phyloP scores from a whole-genome alignment of 345 rosid genomes.

The Hibiscus tridactylites region DNA sequence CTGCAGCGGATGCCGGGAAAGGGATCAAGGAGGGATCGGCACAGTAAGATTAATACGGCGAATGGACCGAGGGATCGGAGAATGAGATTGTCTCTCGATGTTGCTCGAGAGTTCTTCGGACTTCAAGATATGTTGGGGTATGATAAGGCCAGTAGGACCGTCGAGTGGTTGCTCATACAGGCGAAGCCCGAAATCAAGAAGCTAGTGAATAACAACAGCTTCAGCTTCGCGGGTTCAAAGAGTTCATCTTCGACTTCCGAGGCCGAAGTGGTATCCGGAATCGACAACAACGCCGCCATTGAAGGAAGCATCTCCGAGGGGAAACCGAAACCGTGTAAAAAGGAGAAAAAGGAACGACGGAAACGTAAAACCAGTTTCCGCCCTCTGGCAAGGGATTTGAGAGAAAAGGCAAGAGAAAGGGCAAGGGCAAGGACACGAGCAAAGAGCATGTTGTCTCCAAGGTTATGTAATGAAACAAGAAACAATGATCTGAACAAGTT shows the following conservation, averaged over 20 bases:
- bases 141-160: constrained; percentile 80
- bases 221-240: constrained; percentile 4
- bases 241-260: constrained; percentile 42
- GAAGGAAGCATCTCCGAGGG: constrained; percentile 15
- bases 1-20: constrained; percentile 14
- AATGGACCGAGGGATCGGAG: constrained; percentile 76
- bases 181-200: constrained; percentile 51
- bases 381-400: constrained; percentile 35
- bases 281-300: constrained; percentile 1
- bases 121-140: constrained; percentile 75
- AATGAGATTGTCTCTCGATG: constrained; percentile 73
- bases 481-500: constrained; percentile 15
- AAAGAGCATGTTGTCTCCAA: constrained; percentile 23
- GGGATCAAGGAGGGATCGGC: constrained; percentile 57
- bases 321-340: constrained; percentile 21
- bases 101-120: constrained; percentile 65
- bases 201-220: constrained; percentile 19
- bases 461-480: background rate
- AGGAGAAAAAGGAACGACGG: constrained; percentile 22
- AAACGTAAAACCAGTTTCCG: constrained; percentile 20
- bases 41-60: constrained; percentile 80
- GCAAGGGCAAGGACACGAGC: constrained; percentile 62
- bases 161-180: constrained; percentile 69
- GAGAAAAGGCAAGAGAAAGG: constrained; percentile 59
- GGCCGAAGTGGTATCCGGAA: constrained; percentile 33